Percentiles rank a stretch among this genome's conserved stretches.
These are phyloP conservation scores for Lentinula boryana DNA, from an alignment of 768 basidiomycete genomes.

Conservation along the genomic window DNA sequence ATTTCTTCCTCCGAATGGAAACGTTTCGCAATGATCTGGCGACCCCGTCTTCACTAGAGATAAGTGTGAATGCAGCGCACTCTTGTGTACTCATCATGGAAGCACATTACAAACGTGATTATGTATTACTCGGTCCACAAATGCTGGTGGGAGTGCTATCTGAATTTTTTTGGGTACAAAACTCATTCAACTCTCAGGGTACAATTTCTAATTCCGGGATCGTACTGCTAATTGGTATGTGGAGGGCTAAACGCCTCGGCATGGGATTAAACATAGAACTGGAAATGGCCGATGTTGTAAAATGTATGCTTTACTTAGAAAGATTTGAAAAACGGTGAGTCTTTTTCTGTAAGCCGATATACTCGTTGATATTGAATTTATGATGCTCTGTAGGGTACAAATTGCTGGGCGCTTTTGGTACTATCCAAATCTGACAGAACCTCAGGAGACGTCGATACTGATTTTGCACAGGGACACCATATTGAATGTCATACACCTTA, in stretches of 20 bases:
- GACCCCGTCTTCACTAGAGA: conserved; percentile 58
- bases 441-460: background rate
- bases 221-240: background rate
- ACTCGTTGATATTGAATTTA: background rate
- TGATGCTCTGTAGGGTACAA: background rate
- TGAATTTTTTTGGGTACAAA: background rate
- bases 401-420: background rate
- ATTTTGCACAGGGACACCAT: background rate
- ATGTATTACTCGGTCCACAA: background rate
- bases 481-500: background rate
- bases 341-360: background rate
- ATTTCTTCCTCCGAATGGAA: conserved; percentile 55
- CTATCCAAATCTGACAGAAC: background rate
- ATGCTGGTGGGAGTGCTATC: background rate
- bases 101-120: background rate
- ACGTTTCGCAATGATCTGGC: conserved; percentile 81
- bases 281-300: background rate
- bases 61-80: conserved; percentile 81
- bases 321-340: background rate
- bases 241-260: background rate
- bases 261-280: background rate
- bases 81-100: conserved; percentile 34
- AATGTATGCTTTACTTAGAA: background rate
- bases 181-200: background rate
- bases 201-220: background rate